Conservation (phyloP, 805 yeast genomes). For the Candida ponderosae region DNA sequence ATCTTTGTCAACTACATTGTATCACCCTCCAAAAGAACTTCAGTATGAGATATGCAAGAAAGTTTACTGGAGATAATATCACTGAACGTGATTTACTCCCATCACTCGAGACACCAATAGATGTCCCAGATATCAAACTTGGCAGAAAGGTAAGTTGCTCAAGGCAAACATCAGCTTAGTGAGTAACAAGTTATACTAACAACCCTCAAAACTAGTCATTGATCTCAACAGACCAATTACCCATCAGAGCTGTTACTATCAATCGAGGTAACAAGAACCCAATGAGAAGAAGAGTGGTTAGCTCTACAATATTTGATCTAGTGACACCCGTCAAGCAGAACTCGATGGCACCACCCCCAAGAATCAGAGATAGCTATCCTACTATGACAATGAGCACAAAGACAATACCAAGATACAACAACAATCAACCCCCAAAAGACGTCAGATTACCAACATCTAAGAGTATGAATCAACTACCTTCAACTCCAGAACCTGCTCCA, state of each 20-base stretch:
- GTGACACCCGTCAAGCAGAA: conserved; percentile 2
- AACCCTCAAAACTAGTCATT: not conserved
- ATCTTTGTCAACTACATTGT: no score
- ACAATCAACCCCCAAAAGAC: no score
- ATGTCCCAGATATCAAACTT: conserved; percentile 3
- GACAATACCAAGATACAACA: no score
- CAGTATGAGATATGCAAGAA: conserved; percentile 14
- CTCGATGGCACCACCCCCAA: not conserved
- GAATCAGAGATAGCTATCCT: not conserved
- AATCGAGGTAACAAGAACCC: conserved; percentile 6
- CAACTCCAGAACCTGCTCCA: not conserved
- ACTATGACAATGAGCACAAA: no score
- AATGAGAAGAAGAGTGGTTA: conserved; percentile 11
- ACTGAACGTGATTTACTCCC: conserved; percentile 4
- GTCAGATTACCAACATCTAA: no score
- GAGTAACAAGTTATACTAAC: not conserved
- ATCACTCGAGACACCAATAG: conserved; percentile 1
- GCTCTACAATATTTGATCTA: conserved; percentile 13
- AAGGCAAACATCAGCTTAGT: no score
- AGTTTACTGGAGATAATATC: conserved; percentile 14
- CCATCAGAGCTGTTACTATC: conserved; percentile 15
- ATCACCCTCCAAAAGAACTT: no score
- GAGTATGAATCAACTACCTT: not conserved
- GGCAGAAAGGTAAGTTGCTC: not conserved
- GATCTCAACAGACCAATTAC: conserved; percentile 5